Base-by-base conservation (phyloP, 805 yeast genomes). In the Ogataea methylovora region DNA sequence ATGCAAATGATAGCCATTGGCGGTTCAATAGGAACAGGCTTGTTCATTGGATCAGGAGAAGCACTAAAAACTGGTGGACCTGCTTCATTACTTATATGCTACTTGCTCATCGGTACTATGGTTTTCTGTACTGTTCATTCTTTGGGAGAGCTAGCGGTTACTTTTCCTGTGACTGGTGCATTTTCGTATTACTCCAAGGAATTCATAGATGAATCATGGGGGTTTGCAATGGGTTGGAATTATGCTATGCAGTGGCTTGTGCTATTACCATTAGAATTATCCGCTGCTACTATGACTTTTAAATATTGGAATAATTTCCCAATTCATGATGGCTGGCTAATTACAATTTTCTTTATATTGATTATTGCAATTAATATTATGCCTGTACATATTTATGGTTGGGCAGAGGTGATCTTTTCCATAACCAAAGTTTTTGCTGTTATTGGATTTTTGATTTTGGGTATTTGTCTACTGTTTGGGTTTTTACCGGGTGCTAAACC, bases 1-100 rank as follows among this genome's bases (percentile, higher is more conserved):
- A 52, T 79, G 46, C 76, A 76, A 43, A 76, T 79, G 72, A 70
- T 79, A 40, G 76, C 84, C 24, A 73, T 79, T 29, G 84, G 84
- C 26, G 78, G 82, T 30, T 68, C 79, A 27, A 72, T 79, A 25
- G 84, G 84, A 39, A 76, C 84, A 0, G 84, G 86, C 50, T 57
- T 79, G 36, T 76, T 79, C 41, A 71, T 79, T 35, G 84, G 83
- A 38, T 69, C 81, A 3, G 84, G 84, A 35, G 56, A 67, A 28
- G 73, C 82, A 1, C 60, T 80, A 39, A 51, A 52, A 24, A 63
- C 67, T 14, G 81, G 81, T 48, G 86, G 86, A 27, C 81, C 84
- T 5, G 83, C 76, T 3, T 71, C 79, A 23, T 52, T 79, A 24
- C 63, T 79, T 33, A 70, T 78, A 27, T 78, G 73, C 40, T 71